Base-by-base conservation (phyloP, 2,329 filamentous ascomycete species). In the Venturia asperata region DNA sequence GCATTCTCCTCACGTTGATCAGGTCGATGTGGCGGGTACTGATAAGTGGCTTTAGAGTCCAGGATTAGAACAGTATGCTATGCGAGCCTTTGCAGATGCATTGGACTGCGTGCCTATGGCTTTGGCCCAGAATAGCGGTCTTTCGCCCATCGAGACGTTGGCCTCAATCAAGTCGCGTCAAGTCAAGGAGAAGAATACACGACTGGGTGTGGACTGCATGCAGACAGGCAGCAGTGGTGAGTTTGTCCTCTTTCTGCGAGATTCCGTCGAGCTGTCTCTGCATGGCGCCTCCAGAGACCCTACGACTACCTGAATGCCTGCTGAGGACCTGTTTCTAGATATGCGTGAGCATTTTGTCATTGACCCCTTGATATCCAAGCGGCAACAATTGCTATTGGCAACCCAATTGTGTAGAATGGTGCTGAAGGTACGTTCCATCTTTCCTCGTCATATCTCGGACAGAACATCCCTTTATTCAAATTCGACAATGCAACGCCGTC, bases 261-360 rank as follows among this genome's bases (percentile, higher is more conserved):
- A 24, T 13, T 61, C 30, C 30, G 15, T 17, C 1, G 19, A 45
- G 37, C 24, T 13, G 19, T 2, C 58, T 27, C n/a, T 41, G 55
- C 58, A 42, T 45, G 17, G 34, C 34, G 17, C 30, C 58, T 61
- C 34, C 58, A 56, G 7, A 49, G 49, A 19, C 11, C 13, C 27
- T 19, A 2, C 49, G 24, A 11, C 21, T 52, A 7, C 47, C 21
- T 27, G 52, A 37, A 47, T 9, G 1, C n/a, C 27, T 62, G 61
- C 61, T 62, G 11, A 62, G 7, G 10, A 27, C 13, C 10, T 49
- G 21, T 21, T 47, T 39, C 61, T 73, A 87, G 87, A 97, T 79
- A 99, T 99, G 94, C 92, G 89, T 81, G 87, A 96, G 71, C 90
- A 94, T 70, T 99, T 99, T 77, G 94, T 97, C 70, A 97, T 99